A percentile compares a stretch with the other conserved stretches of the same genome.
Evolutionary conservation across 306 rosid species (phyloP).

Genomic region (Quercus suber): DNA sequence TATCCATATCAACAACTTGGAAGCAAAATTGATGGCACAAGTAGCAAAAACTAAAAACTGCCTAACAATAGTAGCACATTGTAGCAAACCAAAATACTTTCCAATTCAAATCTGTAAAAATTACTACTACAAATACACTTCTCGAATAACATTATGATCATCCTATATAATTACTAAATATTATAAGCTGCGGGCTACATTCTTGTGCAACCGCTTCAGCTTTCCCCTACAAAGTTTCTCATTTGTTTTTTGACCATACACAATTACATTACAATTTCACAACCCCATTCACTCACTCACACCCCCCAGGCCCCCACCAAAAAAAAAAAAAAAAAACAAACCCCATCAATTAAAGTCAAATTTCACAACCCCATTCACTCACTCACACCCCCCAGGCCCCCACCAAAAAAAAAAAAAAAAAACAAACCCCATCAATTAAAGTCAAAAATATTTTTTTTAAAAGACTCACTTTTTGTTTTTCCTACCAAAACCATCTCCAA

Average conservation of each 20-base stretch:
- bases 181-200: constrained; percentile 66
- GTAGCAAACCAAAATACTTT: constrained; percentile 18
- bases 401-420: background rate
- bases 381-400: constrained; percentile 14
- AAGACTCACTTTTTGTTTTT: background rate
- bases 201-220: constrained; percentile 66
- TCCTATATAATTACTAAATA: constrained; percentile 27
- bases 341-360: no score
- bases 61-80: background rate
- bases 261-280: constrained; percentile 19
- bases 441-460: no score
- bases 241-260: background rate
- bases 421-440: constrained; percentile 6
- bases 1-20: no score
- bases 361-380: constrained; percentile 9
- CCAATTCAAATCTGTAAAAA: constrained; percentile 12
- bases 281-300: constrained; percentile 7
- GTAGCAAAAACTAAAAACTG: background rate
- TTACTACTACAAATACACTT: background rate
- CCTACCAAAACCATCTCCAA: background rate
- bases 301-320: constrained; percentile 3
- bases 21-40: no score
- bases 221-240: constrained; percentile 16
- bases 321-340: constrained; percentile 7
- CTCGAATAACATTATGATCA: background rate